These are phyloP conservation scores for Fomitopsis pinicola DNA, from an alignment of 1,284 basidiomycete species.

Conservation along the genomic window DNA sequence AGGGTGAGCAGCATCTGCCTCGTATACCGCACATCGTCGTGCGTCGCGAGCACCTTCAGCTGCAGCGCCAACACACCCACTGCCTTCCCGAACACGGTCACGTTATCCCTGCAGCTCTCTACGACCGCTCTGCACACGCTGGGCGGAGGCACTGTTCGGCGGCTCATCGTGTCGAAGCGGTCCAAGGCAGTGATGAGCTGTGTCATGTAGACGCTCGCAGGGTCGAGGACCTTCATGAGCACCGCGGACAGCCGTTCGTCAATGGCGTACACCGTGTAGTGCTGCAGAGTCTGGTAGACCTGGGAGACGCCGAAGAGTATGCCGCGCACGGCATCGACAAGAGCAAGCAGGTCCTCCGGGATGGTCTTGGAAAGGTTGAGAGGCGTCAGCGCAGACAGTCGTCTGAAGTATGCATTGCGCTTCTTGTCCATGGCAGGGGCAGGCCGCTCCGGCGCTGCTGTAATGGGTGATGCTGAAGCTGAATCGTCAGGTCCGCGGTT, in stretches of 20 bases:
- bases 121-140: slow-evolving; percentile 77
- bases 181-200: slow-evolving; percentile 88
- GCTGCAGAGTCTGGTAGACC: slow-evolving; percentile 85
- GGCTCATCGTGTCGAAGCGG: slow-evolving; percentile 84
- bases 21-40: slow-evolving; percentile 85
- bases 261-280: slow-evolving; percentile 84
- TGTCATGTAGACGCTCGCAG: slow-evolving; percentile 80
- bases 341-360: slow-evolving; percentile 66
- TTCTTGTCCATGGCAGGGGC: slow-evolving; percentile 70
- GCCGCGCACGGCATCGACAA: slow-evolving; percentile 87
- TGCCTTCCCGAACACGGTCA: slow-evolving; percentile 85
- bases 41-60: slow-evolving; percentile 69
- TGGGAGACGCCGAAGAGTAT: slow-evolving; percentile 93
- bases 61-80: slow-evolving; percentile 81
- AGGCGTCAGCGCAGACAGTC: slow-evolving; percentile 73
- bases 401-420: slow-evolving; percentile 91
- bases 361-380: slow-evolving; percentile 68
- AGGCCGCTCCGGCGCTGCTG: slow-evolving; percentile 26
- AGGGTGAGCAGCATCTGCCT: slow-evolving; percentile 86
- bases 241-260: slow-evolving; percentile 85
- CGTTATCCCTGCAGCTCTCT: slow-evolving; percentile 82
- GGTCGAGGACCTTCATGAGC: slow-evolving; percentile 80
- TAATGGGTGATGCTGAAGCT: slow-evolving; percentile 36
- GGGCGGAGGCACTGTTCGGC: slow-evolving; percentile 65
- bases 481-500: slow-evolving; percentile 30